Percentiles rank a stretch among this genome's conserved stretches.
phyloP scores from a whole-genome alignment of 192 early-diverging fungal species.

The Mortierella alpina region DNA sequence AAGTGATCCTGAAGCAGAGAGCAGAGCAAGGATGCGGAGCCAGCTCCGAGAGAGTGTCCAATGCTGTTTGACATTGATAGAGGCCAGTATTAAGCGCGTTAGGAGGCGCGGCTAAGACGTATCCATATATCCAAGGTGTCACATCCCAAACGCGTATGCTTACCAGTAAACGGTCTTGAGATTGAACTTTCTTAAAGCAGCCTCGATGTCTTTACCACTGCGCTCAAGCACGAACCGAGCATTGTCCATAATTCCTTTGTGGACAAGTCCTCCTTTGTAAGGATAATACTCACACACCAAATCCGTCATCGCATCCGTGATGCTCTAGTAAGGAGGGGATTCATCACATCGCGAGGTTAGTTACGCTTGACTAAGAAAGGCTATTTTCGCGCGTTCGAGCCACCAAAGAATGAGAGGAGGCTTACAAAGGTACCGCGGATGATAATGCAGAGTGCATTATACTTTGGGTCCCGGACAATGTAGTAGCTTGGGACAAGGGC shows the following conservation, averaged over 20 bases:
- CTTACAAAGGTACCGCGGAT: constrained; percentile 58
- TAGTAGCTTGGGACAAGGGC: constrained; percentile 55
- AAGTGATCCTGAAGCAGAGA: constrained; percentile 51
- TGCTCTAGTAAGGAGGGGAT: constrained; percentile 28
- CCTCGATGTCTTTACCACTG: constrained; percentile 45
- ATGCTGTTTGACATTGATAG: constrained; percentile 20
- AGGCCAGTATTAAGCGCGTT: too few species aligned
- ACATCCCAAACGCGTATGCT: not conserved
- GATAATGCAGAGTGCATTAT: constrained; percentile 52
- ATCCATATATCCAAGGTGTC: too few species aligned
- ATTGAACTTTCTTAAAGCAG: constrained; percentile 53
- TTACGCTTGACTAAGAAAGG: not conserved
- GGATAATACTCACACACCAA: constrained; percentile 56
- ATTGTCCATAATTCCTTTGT: constrained; percentile 56
- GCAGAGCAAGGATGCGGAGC: constrained; percentile 41
- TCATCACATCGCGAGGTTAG: not conserved
- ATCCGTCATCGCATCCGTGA: constrained; percentile 58
- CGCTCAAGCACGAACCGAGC: constrained; percentile 51
- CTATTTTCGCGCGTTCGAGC: not conserved
- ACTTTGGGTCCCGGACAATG: constrained; percentile 54
- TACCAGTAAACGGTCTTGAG: constrained; percentile 51
- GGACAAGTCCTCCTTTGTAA: constrained; percentile 56
- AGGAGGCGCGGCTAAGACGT: too few species aligned
- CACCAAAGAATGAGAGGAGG: not conserved
- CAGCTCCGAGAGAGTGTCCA: constrained; percentile 56